Evolutionary conservation across 139 green algal genomes (phyloP).

Genomic region (Tetradesmus lagerheimii): DNA sequence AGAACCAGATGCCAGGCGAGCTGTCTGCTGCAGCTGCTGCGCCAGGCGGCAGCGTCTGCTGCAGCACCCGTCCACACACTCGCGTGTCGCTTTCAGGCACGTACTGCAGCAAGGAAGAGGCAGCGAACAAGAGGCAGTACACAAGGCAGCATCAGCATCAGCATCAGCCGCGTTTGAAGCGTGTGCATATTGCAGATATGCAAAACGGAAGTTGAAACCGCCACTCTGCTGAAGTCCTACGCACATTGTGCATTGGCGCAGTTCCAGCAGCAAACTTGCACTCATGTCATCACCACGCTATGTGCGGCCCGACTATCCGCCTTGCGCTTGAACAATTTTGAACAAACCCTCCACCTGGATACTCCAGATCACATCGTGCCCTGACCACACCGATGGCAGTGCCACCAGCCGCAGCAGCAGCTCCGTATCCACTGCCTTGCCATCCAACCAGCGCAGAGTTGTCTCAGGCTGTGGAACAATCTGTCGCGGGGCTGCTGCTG

Average conservation of each 20-base stretch:
- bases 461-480: neutral
- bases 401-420: constrained; percentile 2
- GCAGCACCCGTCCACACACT: constrained; percentile 34
- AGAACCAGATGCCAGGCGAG: constrained; percentile 38
- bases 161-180: too few relatives aligned
- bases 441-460: constrained; percentile 10
- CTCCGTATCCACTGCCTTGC: neutral
- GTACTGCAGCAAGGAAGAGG: neutral
- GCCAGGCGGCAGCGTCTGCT: neutral
- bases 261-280: too few relatives aligned
- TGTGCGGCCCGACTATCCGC: too few relatives aligned
- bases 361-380: constrained; percentile 42
- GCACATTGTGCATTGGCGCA: too few relatives aligned
- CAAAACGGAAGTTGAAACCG: too few relatives aligned
- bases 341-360: neutral
- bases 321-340: too few relatives aligned
- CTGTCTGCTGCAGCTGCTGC: neutral
- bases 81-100: constrained; percentile 8
- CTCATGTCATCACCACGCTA: too few relatives aligned
- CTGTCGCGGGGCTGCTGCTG: neutral
- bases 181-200: too few relatives aligned
- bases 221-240: too few relatives aligned
- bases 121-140: neutral
- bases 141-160: neutral
- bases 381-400: constrained; percentile 19